phyloP scores from a whole-genome alignment of 2,329 filamentous ascomycete species.

The Beauveria brongniartii region DNA sequence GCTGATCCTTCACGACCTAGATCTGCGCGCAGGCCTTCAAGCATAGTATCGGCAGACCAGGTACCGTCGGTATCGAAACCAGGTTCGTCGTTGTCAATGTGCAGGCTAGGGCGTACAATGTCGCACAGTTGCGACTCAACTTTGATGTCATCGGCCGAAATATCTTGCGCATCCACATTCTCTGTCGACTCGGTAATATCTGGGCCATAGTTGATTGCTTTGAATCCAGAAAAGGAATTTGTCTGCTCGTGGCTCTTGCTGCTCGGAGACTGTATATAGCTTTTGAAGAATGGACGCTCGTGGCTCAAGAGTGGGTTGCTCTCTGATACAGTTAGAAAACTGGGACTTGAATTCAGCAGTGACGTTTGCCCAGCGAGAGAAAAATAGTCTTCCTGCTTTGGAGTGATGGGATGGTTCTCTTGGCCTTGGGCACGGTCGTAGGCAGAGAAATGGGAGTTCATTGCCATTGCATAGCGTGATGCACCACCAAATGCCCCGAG shows the following conservation, averaged over 20 bases:
- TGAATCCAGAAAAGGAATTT: conserved; percentile 22
- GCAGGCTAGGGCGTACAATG: conserved; percentile 9
- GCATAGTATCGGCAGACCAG: not conserved
- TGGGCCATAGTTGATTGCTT: conserved; percentile 20
- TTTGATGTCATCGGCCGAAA: conserved; percentile 16
- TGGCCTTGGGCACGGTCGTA: not conserved
- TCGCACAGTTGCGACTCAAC: conserved; percentile 21
- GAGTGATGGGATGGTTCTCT: not conserved
- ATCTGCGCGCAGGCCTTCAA: not conserved
- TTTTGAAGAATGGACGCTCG: conserved; percentile 15
- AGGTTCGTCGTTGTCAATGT: not conserved
- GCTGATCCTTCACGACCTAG: not conserved
- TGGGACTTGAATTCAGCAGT: conserved; percentile 8
- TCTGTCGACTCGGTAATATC: conserved; percentile 15
- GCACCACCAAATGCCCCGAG: conserved; percentile 1
- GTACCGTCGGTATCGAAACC: not conserved
- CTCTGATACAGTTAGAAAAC: conserved; percentile 4
- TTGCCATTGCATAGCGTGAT: conserved; percentile 1
- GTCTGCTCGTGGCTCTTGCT: conserved; percentile 8
- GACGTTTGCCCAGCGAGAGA: not conserved
- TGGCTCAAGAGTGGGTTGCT: conserved; percentile 9
- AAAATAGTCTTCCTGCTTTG: conserved; percentile 9
- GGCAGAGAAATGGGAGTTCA: conserved; percentile 7
- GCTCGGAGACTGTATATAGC: conserved; percentile 16
- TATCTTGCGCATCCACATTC: conserved; percentile 11